Evolutionary conservation across 129 eudicot species (phyloP), one percentile per base, ranked within the genome.

Genomic region (Oenanthe sinensis): DNA sequence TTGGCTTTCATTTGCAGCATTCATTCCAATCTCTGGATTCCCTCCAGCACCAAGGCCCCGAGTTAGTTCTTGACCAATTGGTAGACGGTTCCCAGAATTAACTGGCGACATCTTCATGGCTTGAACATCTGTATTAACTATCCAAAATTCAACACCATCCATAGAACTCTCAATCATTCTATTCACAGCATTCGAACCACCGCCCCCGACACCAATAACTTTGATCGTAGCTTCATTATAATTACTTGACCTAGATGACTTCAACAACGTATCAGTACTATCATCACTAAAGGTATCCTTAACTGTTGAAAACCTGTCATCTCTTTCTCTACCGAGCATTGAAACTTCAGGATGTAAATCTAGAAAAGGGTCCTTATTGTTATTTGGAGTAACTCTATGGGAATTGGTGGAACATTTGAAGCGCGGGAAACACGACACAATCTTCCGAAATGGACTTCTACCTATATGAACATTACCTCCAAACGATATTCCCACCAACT

Each of bases 31-130:
- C 84, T 90, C 96, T n/a, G 98, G 98, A 39, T 95, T 90, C 55
- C 98, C 98, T 83, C 98, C 98, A 19, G 98, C 98, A 78, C 98
- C 98, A 55, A 95, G 96, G 36, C 98, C 98, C 69, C 96, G 91
- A 3, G 98, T 95, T 48, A 91, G 87, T 85, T 95, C 97, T 81
- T 85, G 81, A 43, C 98, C 98, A n/a, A 95, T 95, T 65, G 86
- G 97, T 86, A 95, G 81, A 10, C 97, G 87, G 43, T 91, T 79
- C 78, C 89, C 92, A 1, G 89, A 89, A 68, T 81, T 79, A 8
- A 91, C 98, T 37, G 98, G 96, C 2, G 99, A 95, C 92, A 92
- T 91, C 75, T 85, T 87, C 95, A 92, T 82, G 42, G 97, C 96
- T 87, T 96, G 99, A 79, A 92, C 77, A 86, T 96, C 99, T 4